Evolutionary conservation across 208 protist species (phyloP).

Genomic region (Acanthamoeba lenticulata): DNA sequence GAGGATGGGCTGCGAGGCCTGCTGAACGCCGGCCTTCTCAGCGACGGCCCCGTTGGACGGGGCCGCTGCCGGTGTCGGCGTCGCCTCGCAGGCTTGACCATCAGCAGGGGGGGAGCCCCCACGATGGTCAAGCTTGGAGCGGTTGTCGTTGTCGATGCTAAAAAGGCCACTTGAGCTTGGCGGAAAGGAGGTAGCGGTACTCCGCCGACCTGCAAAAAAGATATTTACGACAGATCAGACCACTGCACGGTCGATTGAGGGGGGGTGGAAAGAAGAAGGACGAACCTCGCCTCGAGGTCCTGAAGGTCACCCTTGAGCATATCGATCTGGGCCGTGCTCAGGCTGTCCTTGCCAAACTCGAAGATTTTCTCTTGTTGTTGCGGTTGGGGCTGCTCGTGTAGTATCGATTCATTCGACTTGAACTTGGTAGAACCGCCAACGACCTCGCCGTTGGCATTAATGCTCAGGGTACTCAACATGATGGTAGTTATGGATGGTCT

Average conservation of each 20-base stretch:
- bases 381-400: not conserved
- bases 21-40: too few species aligned
- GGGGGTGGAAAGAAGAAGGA: not conserved
- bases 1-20: conserved; percentile 20
- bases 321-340: not conserved
- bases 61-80: not conserved
- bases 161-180: conserved; percentile 26
- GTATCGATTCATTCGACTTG: not conserved
- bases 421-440: conserved; percentile 22
- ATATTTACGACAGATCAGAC: not conserved
- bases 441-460: conserved; percentile 27
- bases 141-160: not conserved
- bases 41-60: too few species aligned
- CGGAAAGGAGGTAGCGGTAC: conserved; percentile 17
- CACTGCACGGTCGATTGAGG: not conserved
- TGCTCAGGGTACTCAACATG: not conserved
- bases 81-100: not conserved
- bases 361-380: not conserved
- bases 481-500: not conserved
- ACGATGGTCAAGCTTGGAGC: not conserved
- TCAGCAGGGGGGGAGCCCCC: not conserved
- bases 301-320: conserved; percentile 18
- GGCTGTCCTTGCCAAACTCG: not conserved
- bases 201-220: not conserved
- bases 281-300: not conserved